Conservation (phyloP, 2,329 filamentous ascomycete genomes). For the Mariannaea elegans region DNA sequence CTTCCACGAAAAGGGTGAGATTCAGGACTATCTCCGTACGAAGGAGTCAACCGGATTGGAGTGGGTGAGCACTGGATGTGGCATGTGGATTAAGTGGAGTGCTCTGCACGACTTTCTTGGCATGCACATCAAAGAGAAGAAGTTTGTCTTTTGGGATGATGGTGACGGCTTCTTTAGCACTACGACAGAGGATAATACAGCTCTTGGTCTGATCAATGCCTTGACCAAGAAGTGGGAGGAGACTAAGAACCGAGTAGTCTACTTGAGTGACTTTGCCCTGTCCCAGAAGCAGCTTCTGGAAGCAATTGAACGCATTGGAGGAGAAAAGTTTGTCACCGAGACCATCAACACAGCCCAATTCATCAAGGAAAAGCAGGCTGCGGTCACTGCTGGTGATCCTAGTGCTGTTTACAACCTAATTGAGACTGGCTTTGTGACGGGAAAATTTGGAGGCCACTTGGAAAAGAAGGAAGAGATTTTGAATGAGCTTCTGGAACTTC, state of each 20-base stretch:
- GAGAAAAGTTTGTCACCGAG: constrained; percentile 48
- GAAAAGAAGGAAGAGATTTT: constrained; percentile 46
- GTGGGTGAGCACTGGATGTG: constrained; percentile 18
- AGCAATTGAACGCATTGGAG: constrained; percentile 59
- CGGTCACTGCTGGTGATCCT: constrained; percentile 34
- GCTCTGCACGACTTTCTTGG: constrained; percentile 2
- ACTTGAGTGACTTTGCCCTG: constrained; percentile 46
- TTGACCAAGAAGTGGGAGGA: constrained; percentile 40
- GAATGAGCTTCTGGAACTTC: constrained; percentile 42
- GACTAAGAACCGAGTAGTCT: constrained; percentile 45
- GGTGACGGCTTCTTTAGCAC: constrained; percentile 45
- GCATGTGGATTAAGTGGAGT: constrained; percentile 16
- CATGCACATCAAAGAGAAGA: constrained; percentile 8
- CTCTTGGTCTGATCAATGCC: constrained; percentile 39
- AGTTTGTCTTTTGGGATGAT: constrained; percentile 42
- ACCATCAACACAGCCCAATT: constrained; percentile 38
- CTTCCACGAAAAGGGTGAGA: constrained; percentile 26
- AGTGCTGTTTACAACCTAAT: constrained; percentile 40
- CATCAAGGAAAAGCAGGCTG: constrained; percentile 42
- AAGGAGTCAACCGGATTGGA: constrained; percentile 27
- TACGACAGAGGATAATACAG: constrained; percentile 48
- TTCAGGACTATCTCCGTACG: constrained; percentile 29
- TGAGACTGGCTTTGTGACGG: constrained; percentile 44
- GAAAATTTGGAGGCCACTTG: constrained; percentile 43
- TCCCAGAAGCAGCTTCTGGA: constrained; percentile 50